A percentile compares a stretch with the other conserved stretches of the same genome.
phyloP scores from a whole-genome alignment of 2,329 filamentous ascomycete species.

The Paramyrothecium roridum region DNA sequence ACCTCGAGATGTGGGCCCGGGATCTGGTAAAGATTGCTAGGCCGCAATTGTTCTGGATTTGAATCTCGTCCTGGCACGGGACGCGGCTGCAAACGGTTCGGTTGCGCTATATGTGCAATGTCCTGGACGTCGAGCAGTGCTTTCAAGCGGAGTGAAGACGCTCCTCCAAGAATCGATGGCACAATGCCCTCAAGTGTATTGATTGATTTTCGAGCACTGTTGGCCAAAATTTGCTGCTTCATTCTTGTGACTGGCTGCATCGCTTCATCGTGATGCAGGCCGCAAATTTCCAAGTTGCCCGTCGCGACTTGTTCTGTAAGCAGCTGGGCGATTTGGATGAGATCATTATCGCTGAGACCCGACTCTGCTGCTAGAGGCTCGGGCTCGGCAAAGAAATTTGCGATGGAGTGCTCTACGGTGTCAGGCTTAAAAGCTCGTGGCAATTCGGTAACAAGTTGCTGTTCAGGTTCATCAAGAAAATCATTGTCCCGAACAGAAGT shows the following conservation, averaged over 20 bases:
- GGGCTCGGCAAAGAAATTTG: constrained; percentile 56
- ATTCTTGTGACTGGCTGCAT: constrained; percentile 22
- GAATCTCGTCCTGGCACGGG: constrained; percentile 37
- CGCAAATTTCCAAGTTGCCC: constrained; percentile 38
- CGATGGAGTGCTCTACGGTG: constrained; percentile 45
- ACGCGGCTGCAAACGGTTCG: constrained; percentile 48
- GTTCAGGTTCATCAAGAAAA: constrained; percentile 40
- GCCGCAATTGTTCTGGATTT: constrained; percentile 42
- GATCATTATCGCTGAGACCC: constrained; percentile 52
- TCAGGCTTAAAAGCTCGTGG: constrained; percentile 46
- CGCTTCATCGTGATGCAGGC: constrained; percentile 13
- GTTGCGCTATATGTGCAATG: constrained; percentile 49
- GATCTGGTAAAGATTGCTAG: constrained; percentile 58
- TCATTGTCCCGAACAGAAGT: constrained; percentile 50
- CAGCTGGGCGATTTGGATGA: constrained; percentile 66
- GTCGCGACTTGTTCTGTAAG: constrained; percentile 67
- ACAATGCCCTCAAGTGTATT: constrained; percentile 43
- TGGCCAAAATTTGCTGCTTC: constrained; percentile 38
- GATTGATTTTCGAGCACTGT: constrained; percentile 43
- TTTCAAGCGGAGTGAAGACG: constrained; percentile 36
- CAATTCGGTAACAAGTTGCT: constrained; percentile 46
- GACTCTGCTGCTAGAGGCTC: constrained; percentile 48
- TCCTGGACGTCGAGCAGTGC: constrained; percentile 56
- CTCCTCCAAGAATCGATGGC: constrained; percentile 39
- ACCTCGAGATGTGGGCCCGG: constrained; percentile 70